Evolutionary conservation across 2,329 filamentous ascomycete genomes (phyloP), one percentile per base, ranked within the genome.

Genomic region (Neofusicoccum laricinum): DNA sequence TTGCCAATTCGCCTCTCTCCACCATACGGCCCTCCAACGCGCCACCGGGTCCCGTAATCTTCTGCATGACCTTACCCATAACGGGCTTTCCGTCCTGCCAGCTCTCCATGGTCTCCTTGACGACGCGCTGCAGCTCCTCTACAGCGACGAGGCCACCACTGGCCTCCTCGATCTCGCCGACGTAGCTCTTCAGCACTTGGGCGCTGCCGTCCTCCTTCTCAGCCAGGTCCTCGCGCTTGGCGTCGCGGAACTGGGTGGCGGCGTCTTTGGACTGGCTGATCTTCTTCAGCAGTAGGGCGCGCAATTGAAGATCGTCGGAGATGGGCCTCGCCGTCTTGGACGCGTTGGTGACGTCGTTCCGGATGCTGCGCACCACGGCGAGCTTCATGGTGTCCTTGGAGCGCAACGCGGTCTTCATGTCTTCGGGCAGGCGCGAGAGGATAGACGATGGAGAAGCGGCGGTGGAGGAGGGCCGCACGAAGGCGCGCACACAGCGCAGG

Each of bases 251-350:
- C 72, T 93, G 88, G 40, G 80, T 80, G 15, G 81, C 82, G 1
- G 90, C 86, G 17, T 88, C 84, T 57, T 83, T 78, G 3, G 84
- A 81, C 1, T 83, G 80, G 48, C 84, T 83, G 21, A 85, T 83
- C 59, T 87, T 84, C 77, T 88, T 89, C 67, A 86, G 84, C 64
- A 95, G 82, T 55, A 93, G 80, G 7, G 82, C 79, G 32, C 92
- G 85, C 63, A 94, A 82, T 71, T 90, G 86, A 67, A 85, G 82
- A 75, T 94, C 90, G 21, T 86, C 90, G 63, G 80, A 81, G 71
- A 93, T 86, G n/a, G 91, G 90, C 43, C 79, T 81, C 43, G 83
- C 73, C 14, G 90, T 92, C 78, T 93, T 93, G 74, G 87, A 89
- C 38, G 89, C 88, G 76, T 93, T 93, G 69, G 88, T 87, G 66